phyloP scores from a whole-genome alignment of 176 grass and related monocot genomes.

The Puya raimondii region DNA sequence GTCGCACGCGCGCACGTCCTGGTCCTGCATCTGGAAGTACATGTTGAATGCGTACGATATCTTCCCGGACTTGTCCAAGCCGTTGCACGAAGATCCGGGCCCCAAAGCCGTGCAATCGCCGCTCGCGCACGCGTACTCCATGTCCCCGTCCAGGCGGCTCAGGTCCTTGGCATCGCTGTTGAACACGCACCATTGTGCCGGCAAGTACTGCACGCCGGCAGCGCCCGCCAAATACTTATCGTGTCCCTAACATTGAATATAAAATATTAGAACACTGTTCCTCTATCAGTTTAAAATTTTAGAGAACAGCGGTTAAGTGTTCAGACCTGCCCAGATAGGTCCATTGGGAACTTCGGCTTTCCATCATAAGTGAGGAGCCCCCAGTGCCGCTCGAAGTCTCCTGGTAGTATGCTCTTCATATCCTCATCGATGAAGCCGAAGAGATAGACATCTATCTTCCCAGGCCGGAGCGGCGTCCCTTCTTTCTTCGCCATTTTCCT shows the following conservation, averaged over 20 bases:
- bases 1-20: conserved; percentile 77
- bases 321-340: conserved; percentile 34
- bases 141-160: conserved; percentile 17
- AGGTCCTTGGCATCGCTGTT: conserved; percentile 41
- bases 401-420: conserved; percentile 66
- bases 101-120: conserved; percentile 78
- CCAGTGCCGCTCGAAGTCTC: conserved; percentile 70
- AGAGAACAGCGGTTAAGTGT: too few relatives aligned
- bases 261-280: too few relatives aligned
- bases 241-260: conserved; percentile 1
- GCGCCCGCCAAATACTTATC: conserved; percentile 35
- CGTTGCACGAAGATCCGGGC: conserved; percentile 48
- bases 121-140: conserved; percentile 53
- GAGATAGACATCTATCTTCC: conserved; percentile 61
- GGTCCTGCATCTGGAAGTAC: conserved; percentile 95
- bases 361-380: conserved; percentile 76
- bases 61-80: conserved; percentile 42
- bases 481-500: conserved; percentile 48
- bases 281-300: too few relatives aligned
- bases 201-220: conserved; percentile 39
- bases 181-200: conserved; percentile 66
- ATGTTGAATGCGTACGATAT: conserved; percentile 92
- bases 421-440: conserved; percentile 82
- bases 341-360: conserved; percentile 81
- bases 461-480: conserved; percentile 53